These are phyloP conservation scores for Tetrahymena malaccensis DNA, from an alignment of 73 alveolate genomes.

Conservation along the genomic window DNA sequence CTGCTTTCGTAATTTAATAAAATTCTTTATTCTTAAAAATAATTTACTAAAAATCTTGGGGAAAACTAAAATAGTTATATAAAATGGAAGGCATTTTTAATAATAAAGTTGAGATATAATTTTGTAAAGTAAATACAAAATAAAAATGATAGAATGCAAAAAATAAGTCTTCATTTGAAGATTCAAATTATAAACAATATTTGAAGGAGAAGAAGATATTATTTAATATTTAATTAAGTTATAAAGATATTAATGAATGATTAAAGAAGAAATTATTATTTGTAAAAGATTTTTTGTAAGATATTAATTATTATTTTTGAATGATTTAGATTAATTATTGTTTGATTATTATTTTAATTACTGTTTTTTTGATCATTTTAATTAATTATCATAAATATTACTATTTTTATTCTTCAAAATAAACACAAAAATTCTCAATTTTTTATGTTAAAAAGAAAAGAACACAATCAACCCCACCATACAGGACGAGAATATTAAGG, in stretches of 20 bases:
- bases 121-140: background rate
- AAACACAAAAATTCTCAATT: too few relatives aligned
- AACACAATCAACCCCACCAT: background rate
- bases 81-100: too few relatives aligned
- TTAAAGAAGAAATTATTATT: background rate
- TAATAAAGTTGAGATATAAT: background rate
- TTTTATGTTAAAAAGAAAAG: background rate
- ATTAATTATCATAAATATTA: too few relatives aligned
- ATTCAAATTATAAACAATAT: background rate
- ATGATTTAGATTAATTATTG: background rate
- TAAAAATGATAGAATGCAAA: background rate
- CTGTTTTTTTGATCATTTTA: background rate
- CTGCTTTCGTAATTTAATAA: too few relatives aligned
- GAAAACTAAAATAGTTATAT: too few relatives aligned
- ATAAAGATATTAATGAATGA: too few relatives aligned
- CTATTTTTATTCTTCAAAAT: too few relatives aligned
- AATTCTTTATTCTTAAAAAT: too few relatives aligned
- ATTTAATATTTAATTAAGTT: background rate
- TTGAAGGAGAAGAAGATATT: background rate
- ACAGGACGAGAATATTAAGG: background rate
- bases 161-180: background rate
- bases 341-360: too few relatives aligned
- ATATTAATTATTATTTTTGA: too few relatives aligned
- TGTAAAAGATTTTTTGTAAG: background rate
- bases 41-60: too few relatives aligned